phyloP scores from a whole-genome alignment of 148 eudicot species.

The Arctostaphylos glauca region DNA sequence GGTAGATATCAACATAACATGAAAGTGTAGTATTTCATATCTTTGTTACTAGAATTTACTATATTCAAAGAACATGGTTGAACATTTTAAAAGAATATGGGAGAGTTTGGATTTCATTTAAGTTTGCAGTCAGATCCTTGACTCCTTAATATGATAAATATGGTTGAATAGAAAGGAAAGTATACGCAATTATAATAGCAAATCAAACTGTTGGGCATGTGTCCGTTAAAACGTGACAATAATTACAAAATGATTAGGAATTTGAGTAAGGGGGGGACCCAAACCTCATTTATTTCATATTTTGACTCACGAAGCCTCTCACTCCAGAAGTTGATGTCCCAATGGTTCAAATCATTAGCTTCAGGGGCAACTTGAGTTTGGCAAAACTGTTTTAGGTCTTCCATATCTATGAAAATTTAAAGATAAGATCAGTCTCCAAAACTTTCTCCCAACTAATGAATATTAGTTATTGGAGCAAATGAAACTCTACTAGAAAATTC shows the following conservation, averaged over 20 bases:
- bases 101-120: not conserved
- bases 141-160: not conserved
- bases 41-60: not conserved
- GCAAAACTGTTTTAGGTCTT: constrained; percentile 70
- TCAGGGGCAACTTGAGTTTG: constrained; percentile 79
- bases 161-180: constrained; percentile 5
- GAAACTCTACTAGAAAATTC: not conserved
- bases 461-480: not conserved
- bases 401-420: constrained; percentile 60
- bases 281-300: constrained; percentile 92
- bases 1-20: not conserved
- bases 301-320: constrained; percentile 98
- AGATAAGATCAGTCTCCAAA: constrained; percentile 11
- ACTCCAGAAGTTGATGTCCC: constrained; percentile 94
- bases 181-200: not conserved
- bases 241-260: not conserved
- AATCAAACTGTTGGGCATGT: not conserved
- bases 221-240: not conserved
- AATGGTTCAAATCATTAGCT: constrained; percentile 73
- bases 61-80: not conserved
- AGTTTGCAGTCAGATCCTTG: constrained; percentile 8
- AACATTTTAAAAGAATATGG: not conserved
- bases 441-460: not conserved
- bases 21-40: not conserved
- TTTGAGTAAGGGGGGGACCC: not conserved